Evolutionary conservation across 768 basidiomycete genomes (phyloP).

Genomic region (Boletus huronensis): DNA sequence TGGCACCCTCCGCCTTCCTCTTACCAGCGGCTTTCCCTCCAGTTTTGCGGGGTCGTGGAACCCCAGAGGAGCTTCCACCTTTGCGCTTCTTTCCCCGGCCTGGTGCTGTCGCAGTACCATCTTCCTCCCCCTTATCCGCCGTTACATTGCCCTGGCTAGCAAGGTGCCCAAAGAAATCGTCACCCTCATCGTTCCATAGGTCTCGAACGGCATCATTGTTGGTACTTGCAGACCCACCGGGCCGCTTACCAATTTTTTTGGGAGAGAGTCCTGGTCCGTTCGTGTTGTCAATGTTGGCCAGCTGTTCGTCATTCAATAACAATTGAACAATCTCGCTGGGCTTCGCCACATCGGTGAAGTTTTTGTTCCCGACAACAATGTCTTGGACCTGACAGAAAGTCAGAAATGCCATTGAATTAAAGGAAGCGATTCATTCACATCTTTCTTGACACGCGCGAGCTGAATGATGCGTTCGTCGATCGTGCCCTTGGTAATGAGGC

Average conservation of each 20-base stretch:
- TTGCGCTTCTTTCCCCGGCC: constrained; percentile 35
- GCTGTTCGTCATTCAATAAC: constrained; percentile 90
- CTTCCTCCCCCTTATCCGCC: constrained; percentile 31
- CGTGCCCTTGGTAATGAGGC: constrained; percentile 88
- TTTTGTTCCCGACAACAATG: constrained; percentile 97
- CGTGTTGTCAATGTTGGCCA: constrained; percentile 63
- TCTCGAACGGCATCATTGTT: constrained; percentile 48
- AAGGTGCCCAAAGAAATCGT: constrained; percentile 77
- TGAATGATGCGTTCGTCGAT: constrained; percentile 98
- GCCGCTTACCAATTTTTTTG: constrained; percentile 35
- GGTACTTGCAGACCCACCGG: constrained; percentile 31
- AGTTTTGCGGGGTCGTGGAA: constrained; percentile 26
- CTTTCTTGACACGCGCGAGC: constrained; percentile 95
- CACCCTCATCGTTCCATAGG: constrained; percentile 84
- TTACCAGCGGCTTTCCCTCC: constrained; percentile 31
- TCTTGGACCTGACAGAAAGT: constrained; percentile 78
- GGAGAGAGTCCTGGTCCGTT: constrained; percentile 36
- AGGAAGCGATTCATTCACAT: constrained; percentile 47
- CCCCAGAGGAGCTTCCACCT: constrained; percentile 18
- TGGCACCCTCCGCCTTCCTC: constrained; percentile 28
- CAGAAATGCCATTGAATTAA: neutral
- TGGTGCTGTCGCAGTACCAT: constrained; percentile 23
- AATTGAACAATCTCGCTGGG: constrained; percentile 96
- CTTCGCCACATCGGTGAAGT: constrained; percentile 87
- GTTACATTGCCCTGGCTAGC: constrained; percentile 23